Evolutionary conservation across 2,329 filamentous ascomycete genomes (phyloP), one percentile per base, ranked within the genome.

Genomic region (Talaromyces verruculosus): DNA sequence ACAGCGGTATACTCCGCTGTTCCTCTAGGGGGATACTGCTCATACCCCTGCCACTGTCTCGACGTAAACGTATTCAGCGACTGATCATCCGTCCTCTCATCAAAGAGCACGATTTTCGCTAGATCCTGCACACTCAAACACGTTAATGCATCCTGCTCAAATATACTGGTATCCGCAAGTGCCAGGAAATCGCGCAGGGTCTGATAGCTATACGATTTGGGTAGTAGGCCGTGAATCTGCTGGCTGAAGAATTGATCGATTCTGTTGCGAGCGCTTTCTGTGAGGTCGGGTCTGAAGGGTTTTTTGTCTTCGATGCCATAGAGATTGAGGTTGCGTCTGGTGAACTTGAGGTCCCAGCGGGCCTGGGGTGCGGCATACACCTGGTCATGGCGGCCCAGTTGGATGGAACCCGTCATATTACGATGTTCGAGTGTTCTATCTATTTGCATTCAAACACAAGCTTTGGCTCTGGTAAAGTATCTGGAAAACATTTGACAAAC

Each of bases 121-220:
- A 37, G 1, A 49, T 51, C 28, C 28, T 30, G 28, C n/a, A 28
- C 3, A 35, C 11, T 49, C 19, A 51, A 39, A 37, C 59, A 61
- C 13, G 59, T 61, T 5, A 11, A 49, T 5, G 1, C 4, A 19
- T 37, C 28, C 10, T 33, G 17, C 0, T 37, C 59, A 2, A 61
- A 61, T 35, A 61, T 61, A 10, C 43, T 49, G 2, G n/a, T 19
- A 28, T 61, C 59, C 2, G n/a, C 59, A 22, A 61, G 2, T 1
- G 39, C 25, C n/a, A 61, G 41, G 8, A 61, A 61, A 37, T 61
- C 43, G 19, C 41, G 59, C 2, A 61, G 19, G 3, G 2, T 35
- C 41, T 61, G 59, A 17, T 61, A 61, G 15, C 43, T 61, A 6
- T 61, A 61, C 10, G 59, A 61, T 15, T 61, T 49, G 11, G 59